Conservation (phyloP, 805 yeast species). For the Kodamaea hsintzibuensis region DNA sequence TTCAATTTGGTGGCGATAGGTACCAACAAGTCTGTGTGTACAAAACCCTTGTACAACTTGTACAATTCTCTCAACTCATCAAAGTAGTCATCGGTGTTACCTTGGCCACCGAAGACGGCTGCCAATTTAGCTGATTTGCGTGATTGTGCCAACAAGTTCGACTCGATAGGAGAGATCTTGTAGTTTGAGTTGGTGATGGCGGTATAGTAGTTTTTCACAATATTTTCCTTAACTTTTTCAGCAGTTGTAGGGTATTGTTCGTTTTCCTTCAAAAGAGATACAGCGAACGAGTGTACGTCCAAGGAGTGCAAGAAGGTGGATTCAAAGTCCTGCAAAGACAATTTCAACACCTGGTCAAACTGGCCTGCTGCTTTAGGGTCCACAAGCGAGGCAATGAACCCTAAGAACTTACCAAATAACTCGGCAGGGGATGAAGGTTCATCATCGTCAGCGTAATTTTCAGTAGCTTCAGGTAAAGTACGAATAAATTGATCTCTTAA, state of each 20-base stretch:
- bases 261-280: conserved; percentile 60
- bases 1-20: conserved; percentile 70
- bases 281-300: conserved; percentile 90
- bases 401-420: conserved; percentile 79
- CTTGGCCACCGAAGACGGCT: conserved; percentile 98
- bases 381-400: conserved; percentile 57
- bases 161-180: conserved; percentile 23
- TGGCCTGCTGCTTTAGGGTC: conserved; percentile 48
- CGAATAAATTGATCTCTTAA: conserved; percentile 83
- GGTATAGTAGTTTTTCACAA: conserved; percentile 75
- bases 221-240: conserved; percentile 61
- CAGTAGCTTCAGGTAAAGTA: conserved; percentile 76
- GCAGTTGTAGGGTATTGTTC: conserved; percentile 59
- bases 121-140: conserved; percentile 59
- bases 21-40: conserved; percentile 63
- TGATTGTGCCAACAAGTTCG: conserved; percentile 64
- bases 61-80: conserved; percentile 91
- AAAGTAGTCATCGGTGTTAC: conserved; percentile 95
- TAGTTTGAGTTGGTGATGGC: conserved; percentile 33
- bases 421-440: conserved; percentile 89
- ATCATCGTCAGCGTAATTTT: conserved; percentile 79
- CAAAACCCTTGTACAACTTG: conserved; percentile 71
- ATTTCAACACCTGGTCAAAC: conserved; percentile 67
- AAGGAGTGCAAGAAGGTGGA: conserved; percentile 72
- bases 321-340: conserved; percentile 82